These are phyloP conservation scores for Russula virescens DNA, from an alignment of 768 basidiomycete species.

Conservation along the genomic window DNA sequence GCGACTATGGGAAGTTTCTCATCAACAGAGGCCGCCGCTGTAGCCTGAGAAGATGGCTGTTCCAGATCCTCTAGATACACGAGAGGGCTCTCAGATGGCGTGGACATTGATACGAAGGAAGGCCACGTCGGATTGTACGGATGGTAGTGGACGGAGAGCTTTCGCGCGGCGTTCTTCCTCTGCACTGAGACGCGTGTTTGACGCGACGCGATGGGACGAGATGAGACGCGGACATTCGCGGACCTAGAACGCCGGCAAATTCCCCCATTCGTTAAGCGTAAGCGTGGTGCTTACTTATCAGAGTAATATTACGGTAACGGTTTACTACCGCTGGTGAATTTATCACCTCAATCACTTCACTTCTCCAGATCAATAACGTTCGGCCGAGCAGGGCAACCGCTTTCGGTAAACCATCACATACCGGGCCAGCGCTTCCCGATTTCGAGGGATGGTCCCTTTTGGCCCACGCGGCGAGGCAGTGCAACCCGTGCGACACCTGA, in stretches of 20 bases:
- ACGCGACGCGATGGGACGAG: slow-evolving; percentile 7
- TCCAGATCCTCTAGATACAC: slow-evolving; percentile 36
- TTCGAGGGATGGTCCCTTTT: not conserved
- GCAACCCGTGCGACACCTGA: not conserved
- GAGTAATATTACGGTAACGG: no score
- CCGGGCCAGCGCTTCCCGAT: not conserved
- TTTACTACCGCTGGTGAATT: no score
- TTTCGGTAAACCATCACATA: not conserved
- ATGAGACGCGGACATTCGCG: slow-evolving; percentile 9
- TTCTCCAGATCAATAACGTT: no score
- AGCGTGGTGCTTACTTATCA: no score
- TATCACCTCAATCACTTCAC: no score
- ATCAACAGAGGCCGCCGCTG: not conserved
- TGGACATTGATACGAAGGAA: not conserved
- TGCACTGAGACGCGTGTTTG: not conserved
- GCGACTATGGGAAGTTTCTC: not conserved
- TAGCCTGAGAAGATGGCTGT: slow-evolving; percentile 11
- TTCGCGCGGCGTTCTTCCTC: no score
- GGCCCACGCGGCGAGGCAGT: not conserved
- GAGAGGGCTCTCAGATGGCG: slow-evolving; percentile 17
- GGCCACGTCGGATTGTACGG: not conserved
- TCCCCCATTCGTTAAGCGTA: no score
- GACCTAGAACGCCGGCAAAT: slow-evolving; percentile 16
- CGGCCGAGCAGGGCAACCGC: no score
- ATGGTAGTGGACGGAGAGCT: not conserved